Conservation (phyloP, 208 protist genomes). For the Kentomonas sorsogonicus region DNA sequence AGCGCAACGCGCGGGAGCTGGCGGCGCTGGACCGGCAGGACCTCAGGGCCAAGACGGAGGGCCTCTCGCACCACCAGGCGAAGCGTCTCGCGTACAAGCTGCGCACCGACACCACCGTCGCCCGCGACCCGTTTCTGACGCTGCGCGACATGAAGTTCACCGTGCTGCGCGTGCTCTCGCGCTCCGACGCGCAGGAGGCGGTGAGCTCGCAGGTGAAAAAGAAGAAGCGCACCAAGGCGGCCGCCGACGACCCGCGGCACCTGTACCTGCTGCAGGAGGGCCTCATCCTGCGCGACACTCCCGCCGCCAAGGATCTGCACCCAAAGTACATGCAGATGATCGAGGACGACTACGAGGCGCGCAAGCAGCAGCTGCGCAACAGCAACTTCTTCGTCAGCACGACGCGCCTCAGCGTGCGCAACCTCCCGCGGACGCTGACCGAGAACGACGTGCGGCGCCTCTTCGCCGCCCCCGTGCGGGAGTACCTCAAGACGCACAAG, state of each 20-base stretch:
- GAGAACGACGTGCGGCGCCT: slow-evolving; percentile 86
- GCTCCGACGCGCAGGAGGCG: slow-evolving; percentile 77
- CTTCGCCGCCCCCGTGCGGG: slow-evolving; percentile 60
- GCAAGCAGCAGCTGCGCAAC: slow-evolving; percentile 81
- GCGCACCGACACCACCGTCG: slow-evolving; percentile 49
- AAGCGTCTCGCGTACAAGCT: slow-evolving; percentile 78
- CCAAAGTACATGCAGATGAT: slow-evolving; percentile 82
- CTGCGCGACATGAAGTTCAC: slow-evolving; percentile 84
- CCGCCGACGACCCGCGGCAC: slow-evolving; percentile 84
- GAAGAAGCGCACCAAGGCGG: slow-evolving; percentile 87
- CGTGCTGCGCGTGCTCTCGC: slow-evolving; percentile 72
- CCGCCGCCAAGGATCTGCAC: slow-evolving; percentile 74
- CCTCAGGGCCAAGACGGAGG: slow-evolving; percentile 60
- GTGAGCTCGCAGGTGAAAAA: slow-evolving; percentile 75
- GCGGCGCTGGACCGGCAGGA: slow-evolving; percentile 54
- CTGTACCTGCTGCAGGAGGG: slow-evolving; percentile 87
- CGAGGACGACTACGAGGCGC: slow-evolving; percentile 72
- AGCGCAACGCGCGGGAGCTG: slow-evolving; percentile 85
- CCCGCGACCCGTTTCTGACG: slow-evolving; percentile 77
- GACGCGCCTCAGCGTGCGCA: slow-evolving; percentile 87
- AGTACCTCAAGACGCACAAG: slow-evolving; percentile 70
- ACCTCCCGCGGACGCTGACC: slow-evolving; percentile 82
- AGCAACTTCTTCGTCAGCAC: slow-evolving; percentile 90
- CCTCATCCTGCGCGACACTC: slow-evolving; percentile 66
- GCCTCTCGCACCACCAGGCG: slow-evolving; percentile 74